Evolutionary conservation across 495 filamentous ascomycete species (phyloP), one percentile per base, ranked within the genome.

Genomic region (Glarea lozoyensis): DNA sequence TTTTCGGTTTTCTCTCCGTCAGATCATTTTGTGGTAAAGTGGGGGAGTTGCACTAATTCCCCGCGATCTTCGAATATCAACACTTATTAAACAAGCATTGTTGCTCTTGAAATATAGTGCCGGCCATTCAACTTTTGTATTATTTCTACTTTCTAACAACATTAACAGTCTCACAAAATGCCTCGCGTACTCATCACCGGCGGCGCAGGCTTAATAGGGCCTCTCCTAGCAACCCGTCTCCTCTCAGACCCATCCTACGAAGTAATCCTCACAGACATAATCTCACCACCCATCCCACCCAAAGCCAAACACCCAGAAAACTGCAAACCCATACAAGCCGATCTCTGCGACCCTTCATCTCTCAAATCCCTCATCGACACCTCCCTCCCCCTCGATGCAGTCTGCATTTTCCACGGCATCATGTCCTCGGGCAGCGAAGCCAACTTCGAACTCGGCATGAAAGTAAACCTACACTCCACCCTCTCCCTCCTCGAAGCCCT

Each of bases 401-500:
- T 85, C 52, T 89, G 84, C 65, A 58, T 88, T 41, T 78, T 93
- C 52, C 86, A 93, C 61, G 86, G 86, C 35, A 86, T 93, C 62
- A 89, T 90, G 86, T 86, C 81, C 25, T 74, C 78, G 16, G 82
- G 80, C 34, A 69, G 78, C 13, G 86, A 93, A 57, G 78, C 78
- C 18, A 72, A 90, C 57, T 79, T 84, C 53, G 82, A 86, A 34
- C 67, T 85, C 11, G 84, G 82, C 2, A 68, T 86, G 40, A 59
- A 60, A 30, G 83, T 88, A 39, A 93, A 93, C 58, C 67, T 93
- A 24, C 75, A 88, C 59, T 72, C 80, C n/a, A 78, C 77, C 2
- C 67, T 78, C 12, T 61, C 64, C 21, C 65, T 90, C 32, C 65
- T 88, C 21, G 74, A 86, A 37, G 61, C 66, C 21, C 67, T 88